Evolutionary conservation across 306 rosid species (phyloP).

Genomic region (Rubus parviflorus): DNA sequence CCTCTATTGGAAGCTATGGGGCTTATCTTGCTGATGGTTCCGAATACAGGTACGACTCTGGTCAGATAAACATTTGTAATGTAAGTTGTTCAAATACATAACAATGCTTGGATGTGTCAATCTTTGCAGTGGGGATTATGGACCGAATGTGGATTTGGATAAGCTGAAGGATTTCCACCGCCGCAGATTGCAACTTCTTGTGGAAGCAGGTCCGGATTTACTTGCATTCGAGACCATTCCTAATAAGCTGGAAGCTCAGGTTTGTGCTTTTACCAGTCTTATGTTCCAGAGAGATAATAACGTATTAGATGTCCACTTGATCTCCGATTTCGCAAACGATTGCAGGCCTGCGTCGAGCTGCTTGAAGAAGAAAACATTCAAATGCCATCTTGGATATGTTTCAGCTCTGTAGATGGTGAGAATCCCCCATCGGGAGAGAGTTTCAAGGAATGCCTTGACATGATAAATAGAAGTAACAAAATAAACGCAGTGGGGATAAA

Average conservation of each 20-base stretch:
- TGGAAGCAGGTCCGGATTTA: constrained; percentile 75
- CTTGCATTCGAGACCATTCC: constrained; percentile 94
- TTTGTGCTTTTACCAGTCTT: constrained; percentile 26
- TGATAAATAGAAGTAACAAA: constrained; percentile 53
- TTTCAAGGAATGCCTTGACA: constrained; percentile 66
- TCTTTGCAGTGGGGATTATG: constrained; percentile 64
- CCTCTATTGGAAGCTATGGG: constrained; percentile 94
- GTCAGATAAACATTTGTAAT: background rate
- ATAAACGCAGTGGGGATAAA: constrained; percentile 82
- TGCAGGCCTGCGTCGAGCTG: constrained; percentile 76
- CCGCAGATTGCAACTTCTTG: constrained; percentile 77
- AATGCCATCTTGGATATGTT: constrained; percentile 87
- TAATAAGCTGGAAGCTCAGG: constrained; percentile 83
- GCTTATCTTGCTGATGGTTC: constrained; percentile 98
- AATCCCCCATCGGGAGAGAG: constrained; percentile 87
- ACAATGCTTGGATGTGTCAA: constrained; percentile 1
- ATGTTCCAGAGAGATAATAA: background rate
- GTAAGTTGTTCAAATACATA: background rate
- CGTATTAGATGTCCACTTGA: background rate
- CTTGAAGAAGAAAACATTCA: constrained; percentile 75
- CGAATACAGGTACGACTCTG: constrained; percentile 62
- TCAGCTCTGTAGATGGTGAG: constrained; percentile 80
- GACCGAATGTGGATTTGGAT: constrained; percentile 54
- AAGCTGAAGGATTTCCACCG: constrained; percentile 88
- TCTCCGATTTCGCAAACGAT: background rate